A percentile compares a stretch with the other conserved stretches of the same genome.
These are phyloP conservation scores for Cyberlindnera bimundalis DNA, from an alignment of 805 yeast species.

Conservation along the genomic window DNA sequence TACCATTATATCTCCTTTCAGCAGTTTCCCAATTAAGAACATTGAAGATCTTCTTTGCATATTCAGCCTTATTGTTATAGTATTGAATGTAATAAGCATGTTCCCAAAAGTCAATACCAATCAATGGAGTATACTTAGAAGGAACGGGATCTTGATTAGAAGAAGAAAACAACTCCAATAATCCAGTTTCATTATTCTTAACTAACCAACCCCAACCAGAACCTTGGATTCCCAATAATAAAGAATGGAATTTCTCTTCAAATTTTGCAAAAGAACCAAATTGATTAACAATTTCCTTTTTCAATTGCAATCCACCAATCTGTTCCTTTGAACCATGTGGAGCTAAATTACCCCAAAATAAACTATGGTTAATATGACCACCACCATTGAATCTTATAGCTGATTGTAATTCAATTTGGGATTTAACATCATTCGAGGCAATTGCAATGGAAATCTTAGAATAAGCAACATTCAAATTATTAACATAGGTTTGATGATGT, in stretches of 20 bases:
- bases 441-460: slow-evolving; percentile 37
- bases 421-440: slow-evolving; percentile 37
- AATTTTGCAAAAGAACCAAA: slow-evolving; percentile 44
- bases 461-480: slow-evolving; percentile 43
- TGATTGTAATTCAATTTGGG: slow-evolving; percentile 41
- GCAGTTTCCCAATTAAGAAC: slow-evolving; percentile 50
- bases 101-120: slow-evolving; percentile 54
- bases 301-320: slow-evolving; percentile 41
- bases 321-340: slow-evolving; percentile 28
- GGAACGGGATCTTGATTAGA: slow-evolving; percentile 46
- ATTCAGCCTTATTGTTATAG: slow-evolving; percentile 48
- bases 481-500: slow-evolving; percentile 49
- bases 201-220: slow-evolving; percentile 53
- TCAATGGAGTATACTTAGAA: slow-evolving; percentile 39
- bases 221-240: slow-evolving; percentile 48
- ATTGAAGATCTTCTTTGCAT: slow-evolving; percentile 48
- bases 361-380: slow-evolving; percentile 47
- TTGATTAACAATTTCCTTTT: slow-evolving; percentile 36
- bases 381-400: slow-evolving; percentile 49
- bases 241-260: slow-evolving; percentile 38
- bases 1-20: slow-evolving; percentile 37
- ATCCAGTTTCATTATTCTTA: slow-evolving; percentile 39
- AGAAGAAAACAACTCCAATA: slow-evolving; percentile 42
- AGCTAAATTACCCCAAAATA: slow-evolving; percentile 48
- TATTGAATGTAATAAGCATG: slow-evolving; percentile 52